These are phyloP conservation scores for Escovopsis sp. DNA, from an alignment of 2,329 filamentous ascomycete genomes.

Conservation along the genomic window DNA sequence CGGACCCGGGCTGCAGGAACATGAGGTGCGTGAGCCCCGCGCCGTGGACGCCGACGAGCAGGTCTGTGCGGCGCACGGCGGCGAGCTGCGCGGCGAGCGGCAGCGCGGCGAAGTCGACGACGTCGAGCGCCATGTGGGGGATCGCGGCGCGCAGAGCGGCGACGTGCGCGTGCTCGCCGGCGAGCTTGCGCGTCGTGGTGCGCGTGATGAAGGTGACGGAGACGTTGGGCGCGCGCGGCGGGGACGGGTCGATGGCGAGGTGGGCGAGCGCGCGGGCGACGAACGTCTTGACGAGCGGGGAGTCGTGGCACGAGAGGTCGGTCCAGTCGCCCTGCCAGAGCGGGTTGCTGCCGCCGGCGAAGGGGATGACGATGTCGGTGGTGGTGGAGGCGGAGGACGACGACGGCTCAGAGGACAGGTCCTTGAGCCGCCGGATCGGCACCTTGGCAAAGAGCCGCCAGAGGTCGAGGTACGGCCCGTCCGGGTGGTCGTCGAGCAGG, in stretches of 20 bases:
- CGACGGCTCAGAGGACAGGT: slow-evolving; percentile 8
- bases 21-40: slow-evolving; percentile 27
- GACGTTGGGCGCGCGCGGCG: background rate
- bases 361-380: slow-evolving; percentile 22
- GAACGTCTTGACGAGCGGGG: slow-evolving; percentile 14
- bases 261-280: slow-evolving; percentile 16
- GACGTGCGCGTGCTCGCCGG: slow-evolving; percentile 14
- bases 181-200: slow-evolving; percentile 16
- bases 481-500: slow-evolving; percentile 18
- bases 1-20: slow-evolving; percentile 21
- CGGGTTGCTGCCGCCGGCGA: slow-evolving; percentile 26
- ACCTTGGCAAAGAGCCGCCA: slow-evolving; percentile 22
- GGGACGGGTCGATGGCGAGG: slow-evolving; percentile 11
- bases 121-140: slow-evolving; percentile 15
- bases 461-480: slow-evolving; percentile 23
- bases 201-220: slow-evolving; percentile 23
- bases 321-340: slow-evolving; percentile 28
- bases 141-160: slow-evolving; percentile 11
- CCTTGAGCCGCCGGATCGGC: slow-evolving; percentile 14
- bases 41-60: slow-evolving; percentile 29
- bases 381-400: background rate
- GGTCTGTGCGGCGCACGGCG: slow-evolving; percentile 21
- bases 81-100: slow-evolving; percentile 22
- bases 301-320: slow-evolving; percentile 16
- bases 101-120: slow-evolving; percentile 24